A percentile compares a stretch with the other conserved stretches of the same genome.
These are phyloP conservation scores for Leishmania tarentolae DNA, from an alignment of 208 protist genomes.

Conservation along the genomic window DNA sequence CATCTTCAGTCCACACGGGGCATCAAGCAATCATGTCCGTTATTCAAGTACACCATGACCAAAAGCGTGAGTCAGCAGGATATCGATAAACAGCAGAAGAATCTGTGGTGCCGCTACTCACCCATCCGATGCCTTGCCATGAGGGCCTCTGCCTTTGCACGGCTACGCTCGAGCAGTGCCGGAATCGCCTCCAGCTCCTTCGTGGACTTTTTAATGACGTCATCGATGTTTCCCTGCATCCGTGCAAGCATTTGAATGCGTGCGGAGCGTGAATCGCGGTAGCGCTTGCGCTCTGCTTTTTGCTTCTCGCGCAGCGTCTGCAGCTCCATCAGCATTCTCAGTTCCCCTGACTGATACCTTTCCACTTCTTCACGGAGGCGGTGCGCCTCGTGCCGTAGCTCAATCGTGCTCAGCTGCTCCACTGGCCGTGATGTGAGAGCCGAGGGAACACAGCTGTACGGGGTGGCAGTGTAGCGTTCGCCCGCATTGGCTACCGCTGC, in stretches of 20 bases:
- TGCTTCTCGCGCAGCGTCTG: constrained; percentile 37
- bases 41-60: background rate
- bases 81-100: background rate
- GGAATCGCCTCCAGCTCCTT: constrained; percentile 21
- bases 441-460: constrained; percentile 7
- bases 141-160: constrained; percentile 16
- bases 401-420: constrained; percentile 34
- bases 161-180: constrained; percentile 20
- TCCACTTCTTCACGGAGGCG: constrained; percentile 37
- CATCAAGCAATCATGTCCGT: background rate
- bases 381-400: constrained; percentile 40
- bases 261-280: constrained; percentile 33
- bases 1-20: background rate
- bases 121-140: constrained; percentile 9
- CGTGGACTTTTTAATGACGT: constrained; percentile 31
- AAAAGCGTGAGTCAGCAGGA: background rate
- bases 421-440: constrained; percentile 23
- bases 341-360: constrained; percentile 37
- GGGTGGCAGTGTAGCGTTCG: background rate
- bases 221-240: constrained; percentile 45
- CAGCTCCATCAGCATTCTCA: constrained; percentile 47
- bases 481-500: background rate
- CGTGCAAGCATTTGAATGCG: constrained; percentile 40
- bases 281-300: constrained; percentile 44
- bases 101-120: background rate